A percentile compares a stretch with the other conserved stretches of the same genome.
Conservation (phyloP, 495 filamentous ascomycete genomes). For the Copromyces sp. region DNA sequence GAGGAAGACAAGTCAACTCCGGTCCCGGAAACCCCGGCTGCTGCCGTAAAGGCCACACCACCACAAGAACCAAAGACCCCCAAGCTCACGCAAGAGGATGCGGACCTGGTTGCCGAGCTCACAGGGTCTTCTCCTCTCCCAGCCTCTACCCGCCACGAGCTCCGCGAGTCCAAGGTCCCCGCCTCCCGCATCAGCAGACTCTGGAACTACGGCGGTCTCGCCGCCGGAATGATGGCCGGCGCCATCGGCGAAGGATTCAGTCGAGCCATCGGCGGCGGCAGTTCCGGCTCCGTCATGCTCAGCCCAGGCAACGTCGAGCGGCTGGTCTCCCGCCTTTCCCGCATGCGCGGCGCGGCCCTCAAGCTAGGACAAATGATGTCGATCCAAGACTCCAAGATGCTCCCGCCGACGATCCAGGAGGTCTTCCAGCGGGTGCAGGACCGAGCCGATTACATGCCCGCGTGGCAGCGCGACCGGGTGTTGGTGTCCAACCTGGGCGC, state of each 20-base stretch:
- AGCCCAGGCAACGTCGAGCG: conserved; percentile 84
- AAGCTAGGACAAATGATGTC: conserved; percentile 97
- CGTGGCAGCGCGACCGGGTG: conserved; percentile 80
- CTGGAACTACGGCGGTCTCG: conserved; percentile 91
- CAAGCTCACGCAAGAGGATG: conserved; percentile 4
- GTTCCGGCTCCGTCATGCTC: conserved; percentile 69
- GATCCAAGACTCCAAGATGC: conserved; percentile 96
- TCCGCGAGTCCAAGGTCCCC: conserved; percentile 84
- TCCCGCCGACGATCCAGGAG: conserved; percentile 72
- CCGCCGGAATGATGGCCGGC: conserved; percentile 93
- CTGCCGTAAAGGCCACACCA: background rate
- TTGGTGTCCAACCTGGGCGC: conserved; percentile 66
- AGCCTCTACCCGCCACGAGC: conserved; percentile 43
- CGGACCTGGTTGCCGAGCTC: conserved; percentile 9
- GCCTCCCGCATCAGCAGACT: conserved; percentile 76
- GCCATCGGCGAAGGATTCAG: conserved; percentile 75
- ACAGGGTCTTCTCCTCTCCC: background rate
- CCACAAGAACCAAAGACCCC: background rate
- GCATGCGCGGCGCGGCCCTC: conserved; percentile 96
- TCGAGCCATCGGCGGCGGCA: conserved; percentile 49
- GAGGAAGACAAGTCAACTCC: background rate
- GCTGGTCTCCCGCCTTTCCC: conserved; percentile 81
- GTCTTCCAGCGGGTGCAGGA: conserved; percentile 93
- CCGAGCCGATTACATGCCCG: conserved; percentile 95
- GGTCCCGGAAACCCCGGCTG: background rate